These are phyloP conservation scores for Alternaria tenuissima DNA, from an alignment of 2,329 filamentous ascomycete species.

Conservation along the genomic window DNA sequence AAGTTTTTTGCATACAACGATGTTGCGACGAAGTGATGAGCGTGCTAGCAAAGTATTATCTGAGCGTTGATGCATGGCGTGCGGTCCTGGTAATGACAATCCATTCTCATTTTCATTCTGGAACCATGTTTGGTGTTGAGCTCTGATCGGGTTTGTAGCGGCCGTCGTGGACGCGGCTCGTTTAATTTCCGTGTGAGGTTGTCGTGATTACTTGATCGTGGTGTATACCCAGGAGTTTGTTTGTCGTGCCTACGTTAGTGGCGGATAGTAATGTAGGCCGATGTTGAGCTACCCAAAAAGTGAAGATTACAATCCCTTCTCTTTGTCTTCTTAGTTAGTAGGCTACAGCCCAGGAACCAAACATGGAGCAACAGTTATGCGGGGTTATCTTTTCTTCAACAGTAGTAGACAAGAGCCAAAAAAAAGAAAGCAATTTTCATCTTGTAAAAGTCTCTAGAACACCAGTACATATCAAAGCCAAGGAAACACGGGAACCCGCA, in stretches of 20 bases:
- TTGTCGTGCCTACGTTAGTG: too few species aligned
- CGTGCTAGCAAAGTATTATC: background rate
- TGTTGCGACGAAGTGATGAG: background rate
- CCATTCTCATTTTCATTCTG: background rate
- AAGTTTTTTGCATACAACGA: background rate
- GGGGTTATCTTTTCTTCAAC: background rate
- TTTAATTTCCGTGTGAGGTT: too few species aligned
- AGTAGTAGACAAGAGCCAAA: too few species aligned
- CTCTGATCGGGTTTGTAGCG: too few species aligned
- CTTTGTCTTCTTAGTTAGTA: too few species aligned
- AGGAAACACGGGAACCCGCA: background rate
- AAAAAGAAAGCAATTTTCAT: background rate
- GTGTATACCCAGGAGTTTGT: too few species aligned
- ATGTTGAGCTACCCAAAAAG: accelerated
- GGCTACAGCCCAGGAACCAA: accelerated
- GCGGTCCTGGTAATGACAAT: background rate
- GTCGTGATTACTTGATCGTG: too few species aligned
- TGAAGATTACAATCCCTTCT: too few species aligned
- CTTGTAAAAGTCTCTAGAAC: background rate
- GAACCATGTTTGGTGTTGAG: accelerated
- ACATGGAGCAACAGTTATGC: background rate
- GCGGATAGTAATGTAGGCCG: too few species aligned
- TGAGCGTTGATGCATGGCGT: background rate
- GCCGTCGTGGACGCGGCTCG: too few species aligned
- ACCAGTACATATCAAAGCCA: background rate